Percentiles rank a stretch among this genome's conserved stretches.
phyloP scores from a whole-genome alignment of 345 rosid genomes.

The Iberis pinnata region DNA sequence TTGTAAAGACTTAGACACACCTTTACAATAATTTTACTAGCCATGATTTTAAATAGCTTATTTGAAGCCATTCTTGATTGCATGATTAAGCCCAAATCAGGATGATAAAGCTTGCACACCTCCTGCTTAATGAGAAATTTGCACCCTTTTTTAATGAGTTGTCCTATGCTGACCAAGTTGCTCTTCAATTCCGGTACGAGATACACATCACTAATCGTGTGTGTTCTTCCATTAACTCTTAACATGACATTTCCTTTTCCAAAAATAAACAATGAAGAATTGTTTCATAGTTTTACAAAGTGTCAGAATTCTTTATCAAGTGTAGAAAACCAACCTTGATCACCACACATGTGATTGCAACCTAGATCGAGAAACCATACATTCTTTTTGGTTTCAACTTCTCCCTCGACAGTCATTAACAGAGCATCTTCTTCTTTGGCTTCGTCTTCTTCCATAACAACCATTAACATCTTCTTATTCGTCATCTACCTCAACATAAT shows the following conservation, averaged over 20 bases:
- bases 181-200: neutral
- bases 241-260: neutral
- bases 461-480: neutral
- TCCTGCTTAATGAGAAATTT: neutral
- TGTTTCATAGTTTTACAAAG: neutral
- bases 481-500: neutral
- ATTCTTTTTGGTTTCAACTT: no score
- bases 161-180: neutral
- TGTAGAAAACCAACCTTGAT: neutral
- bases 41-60: neutral
- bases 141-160: no score
- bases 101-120: neutral
- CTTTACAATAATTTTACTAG: neutral
- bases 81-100: neutral
- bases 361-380: neutral
- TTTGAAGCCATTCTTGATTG: neutral
- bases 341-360: neutral
- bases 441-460: no score
- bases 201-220: neutral
- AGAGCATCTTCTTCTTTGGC: no score
- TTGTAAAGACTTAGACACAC: neutral
- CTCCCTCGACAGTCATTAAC: no score
- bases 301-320: neutral
- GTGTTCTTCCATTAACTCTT: neutral
- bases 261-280: no score